phyloP scores from a whole-genome alignment of 139 green algal genomes.

The Coelastrella sp. region DNA sequence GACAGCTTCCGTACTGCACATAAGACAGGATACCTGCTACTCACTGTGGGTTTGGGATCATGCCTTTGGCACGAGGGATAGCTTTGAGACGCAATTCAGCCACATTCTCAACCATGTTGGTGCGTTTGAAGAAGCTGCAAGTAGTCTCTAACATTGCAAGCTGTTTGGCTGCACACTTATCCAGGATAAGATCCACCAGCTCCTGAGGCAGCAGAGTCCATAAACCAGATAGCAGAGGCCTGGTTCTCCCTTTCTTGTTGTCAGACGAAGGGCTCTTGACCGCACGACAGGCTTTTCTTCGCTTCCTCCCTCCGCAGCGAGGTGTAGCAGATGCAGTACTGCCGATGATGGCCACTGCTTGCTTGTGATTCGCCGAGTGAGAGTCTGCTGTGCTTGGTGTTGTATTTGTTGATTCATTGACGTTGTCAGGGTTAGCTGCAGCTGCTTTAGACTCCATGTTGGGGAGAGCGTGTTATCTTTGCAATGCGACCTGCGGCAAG shows the following conservation, averaged over 20 bases:
- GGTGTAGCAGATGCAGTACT: too few relatives aligned
- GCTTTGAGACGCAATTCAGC: constrained; percentile 65
- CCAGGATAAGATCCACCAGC: constrained; percentile 74
- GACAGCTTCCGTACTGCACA: too few relatives aligned
- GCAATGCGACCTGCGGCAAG: too few relatives aligned
- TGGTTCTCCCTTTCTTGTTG: not conserved
- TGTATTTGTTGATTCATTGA: too few relatives aligned
- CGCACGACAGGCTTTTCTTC: not conserved
- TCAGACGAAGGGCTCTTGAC: not conserved
- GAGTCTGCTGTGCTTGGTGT: too few relatives aligned
- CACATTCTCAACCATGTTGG: constrained; percentile 69
- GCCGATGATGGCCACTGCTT: too few relatives aligned
- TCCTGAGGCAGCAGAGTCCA: constrained; percentile 42
- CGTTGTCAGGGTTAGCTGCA: too few relatives aligned
- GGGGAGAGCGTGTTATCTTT: too few relatives aligned
- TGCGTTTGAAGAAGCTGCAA: constrained; percentile 73
- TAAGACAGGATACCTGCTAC: too few relatives aligned
- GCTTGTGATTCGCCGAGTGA: too few relatives aligned
- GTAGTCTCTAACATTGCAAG: constrained; percentile 74
- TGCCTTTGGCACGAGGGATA: constrained; percentile 73
- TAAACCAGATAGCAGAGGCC: not conserved
- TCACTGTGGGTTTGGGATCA: constrained; percentile 72
- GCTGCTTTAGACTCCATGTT: too few relatives aligned
- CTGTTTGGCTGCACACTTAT: constrained; percentile 65
- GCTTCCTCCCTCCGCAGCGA: too few relatives aligned